These are phyloP conservation scores for Aphanomyces euteiches DNA, from an alignment of 352 stramenopile species.

Conservation along the genomic window DNA sequence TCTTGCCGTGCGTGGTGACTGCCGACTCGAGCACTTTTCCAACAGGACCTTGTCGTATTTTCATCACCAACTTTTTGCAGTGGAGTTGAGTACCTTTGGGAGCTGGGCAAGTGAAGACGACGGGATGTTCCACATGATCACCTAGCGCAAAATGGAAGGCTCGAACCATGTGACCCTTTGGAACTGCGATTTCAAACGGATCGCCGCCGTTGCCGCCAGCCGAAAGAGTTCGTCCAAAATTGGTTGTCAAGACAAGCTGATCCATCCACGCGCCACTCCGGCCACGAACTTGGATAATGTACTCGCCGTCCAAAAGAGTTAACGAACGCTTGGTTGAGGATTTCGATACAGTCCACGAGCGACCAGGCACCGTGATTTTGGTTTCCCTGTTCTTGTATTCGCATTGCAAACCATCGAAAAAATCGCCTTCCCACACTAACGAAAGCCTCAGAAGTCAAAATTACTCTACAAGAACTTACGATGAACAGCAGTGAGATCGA, in stretches of 20 bases:
- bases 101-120: slow-evolving; percentile 40
- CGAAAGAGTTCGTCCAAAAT: slow-evolving; percentile 49
- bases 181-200: slow-evolving; percentile 44
- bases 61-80: neutral
- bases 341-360: slow-evolving; percentile 10
- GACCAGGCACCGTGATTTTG: neutral
- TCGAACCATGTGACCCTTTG: slow-evolving; percentile 48
- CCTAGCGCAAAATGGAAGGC: slow-evolving; percentile 54
- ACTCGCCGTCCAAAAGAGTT: slow-evolving; percentile 46
- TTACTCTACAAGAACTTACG: slow-evolving; percentile 38
- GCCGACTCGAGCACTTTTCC: slow-evolving; percentile 23
- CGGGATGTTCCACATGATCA: slow-evolving; percentile 60
- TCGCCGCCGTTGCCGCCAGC: slow-evolving; percentile 61
- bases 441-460: slow-evolving; percentile 28
- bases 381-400: neutral
- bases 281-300: slow-evolving; percentile 47
- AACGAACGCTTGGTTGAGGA: slow-evolving; percentile 16
- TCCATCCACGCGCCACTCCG: slow-evolving; percentile 77
- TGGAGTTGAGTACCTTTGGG: slow-evolving; percentile 2
- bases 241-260: slow-evolving; percentile 55
- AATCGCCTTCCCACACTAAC: slow-evolving; percentile 67
- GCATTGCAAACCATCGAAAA: slow-evolving; percentile 55
- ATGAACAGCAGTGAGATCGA: slow-evolving; percentile 47
- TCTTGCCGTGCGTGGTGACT: neutral
- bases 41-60: neutral